Evolutionary conservation across 345 rosid species (phyloP).

Genomic region (Populus pruinosa): DNA sequence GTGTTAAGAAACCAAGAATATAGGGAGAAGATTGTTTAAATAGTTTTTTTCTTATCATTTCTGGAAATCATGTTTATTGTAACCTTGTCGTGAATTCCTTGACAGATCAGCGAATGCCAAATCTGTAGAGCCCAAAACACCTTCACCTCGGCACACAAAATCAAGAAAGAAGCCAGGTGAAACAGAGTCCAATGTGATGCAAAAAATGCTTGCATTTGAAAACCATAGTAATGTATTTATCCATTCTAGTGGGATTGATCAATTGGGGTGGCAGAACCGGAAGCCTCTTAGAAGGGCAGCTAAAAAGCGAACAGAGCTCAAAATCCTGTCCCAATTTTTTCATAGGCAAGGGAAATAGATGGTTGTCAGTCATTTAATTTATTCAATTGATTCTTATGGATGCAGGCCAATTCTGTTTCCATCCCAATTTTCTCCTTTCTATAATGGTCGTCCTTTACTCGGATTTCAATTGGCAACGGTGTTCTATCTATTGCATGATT

Average conservation of each 20-base stretch:
- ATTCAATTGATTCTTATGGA: slow-evolving; percentile 45
- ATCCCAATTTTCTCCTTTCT: neutral
- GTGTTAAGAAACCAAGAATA: too few species aligned
- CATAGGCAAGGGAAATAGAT: slow-evolving; percentile 14
- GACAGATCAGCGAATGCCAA: slow-evolving; percentile 36
- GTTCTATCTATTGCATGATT: too few species aligned
- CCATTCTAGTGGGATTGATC: slow-evolving; percentile 30
- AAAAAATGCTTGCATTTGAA: slow-evolving; percentile 11
- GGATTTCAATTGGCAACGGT: too few species aligned
- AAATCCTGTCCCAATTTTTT: slow-evolving; percentile 51
- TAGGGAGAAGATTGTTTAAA: neutral
- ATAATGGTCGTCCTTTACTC: too few species aligned
- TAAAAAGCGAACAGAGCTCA: slow-evolving; percentile 45
- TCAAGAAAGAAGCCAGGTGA: slow-evolving; percentile 17
- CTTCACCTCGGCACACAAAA: slow-evolving; percentile 37
- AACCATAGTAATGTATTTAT: slow-evolving; percentile 3
- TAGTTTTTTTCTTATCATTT: neutral
- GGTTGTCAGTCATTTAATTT: slow-evolving; percentile 32
- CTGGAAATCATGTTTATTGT: neutral
- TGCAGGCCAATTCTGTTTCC: neutral
- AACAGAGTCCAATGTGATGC: slow-evolving; percentile 6
- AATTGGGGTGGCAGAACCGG: slow-evolving; percentile 57
- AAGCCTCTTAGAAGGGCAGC: slow-evolving; percentile 69
- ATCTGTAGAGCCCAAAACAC: slow-evolving; percentile 58
- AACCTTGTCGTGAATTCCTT: slow-evolving; percentile 4